These are phyloP conservation scores for Soucietia sequanensis DNA, from an alignment of 805 yeast species.

Conservation along the genomic window DNA sequence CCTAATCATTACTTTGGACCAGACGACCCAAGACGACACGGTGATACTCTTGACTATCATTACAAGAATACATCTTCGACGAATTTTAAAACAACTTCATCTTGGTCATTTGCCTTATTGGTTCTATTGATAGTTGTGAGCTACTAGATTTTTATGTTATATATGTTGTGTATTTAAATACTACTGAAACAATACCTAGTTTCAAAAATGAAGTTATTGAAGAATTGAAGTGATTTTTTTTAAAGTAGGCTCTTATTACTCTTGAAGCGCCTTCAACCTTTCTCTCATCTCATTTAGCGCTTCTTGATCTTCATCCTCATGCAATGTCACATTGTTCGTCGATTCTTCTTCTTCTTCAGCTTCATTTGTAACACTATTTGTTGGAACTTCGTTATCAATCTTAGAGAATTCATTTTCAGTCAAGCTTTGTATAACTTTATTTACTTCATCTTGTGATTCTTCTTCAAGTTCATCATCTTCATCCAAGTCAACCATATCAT, in stretches of 20 bases:
- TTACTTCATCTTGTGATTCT: conserved; percentile 67
- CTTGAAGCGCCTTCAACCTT: conserved; percentile 78
- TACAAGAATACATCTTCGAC: no score
- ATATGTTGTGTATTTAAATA: neutral
- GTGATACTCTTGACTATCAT: no score
- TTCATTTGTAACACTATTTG: conserved; percentile 19
- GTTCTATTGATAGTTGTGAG: neutral
- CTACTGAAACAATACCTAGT: no score
- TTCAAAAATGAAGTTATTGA: no score
- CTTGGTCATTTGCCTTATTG: no score
- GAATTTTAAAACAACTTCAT: no score
- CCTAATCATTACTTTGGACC: no score
- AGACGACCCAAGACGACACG: no score
- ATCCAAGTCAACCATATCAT: conserved; percentile 75
- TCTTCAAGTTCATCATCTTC: conserved; percentile 57
- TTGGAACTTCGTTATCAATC: conserved; percentile 34
- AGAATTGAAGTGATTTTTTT: neutral
- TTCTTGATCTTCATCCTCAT: conserved; percentile 67
- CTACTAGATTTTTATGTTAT: neutral
- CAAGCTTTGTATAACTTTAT: conserved; percentile 49
- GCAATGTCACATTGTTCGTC: conserved; percentile 6
- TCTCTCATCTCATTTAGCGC: conserved; percentile 86
- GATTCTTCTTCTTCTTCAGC: conserved; percentile 14
- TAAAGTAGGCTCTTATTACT: conserved; percentile 6
- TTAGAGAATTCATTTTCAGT: conserved; percentile 40